Evolutionary conservation across 306 rosid genomes (phyloP).

Genomic region (Inga oerstediana): DNA sequence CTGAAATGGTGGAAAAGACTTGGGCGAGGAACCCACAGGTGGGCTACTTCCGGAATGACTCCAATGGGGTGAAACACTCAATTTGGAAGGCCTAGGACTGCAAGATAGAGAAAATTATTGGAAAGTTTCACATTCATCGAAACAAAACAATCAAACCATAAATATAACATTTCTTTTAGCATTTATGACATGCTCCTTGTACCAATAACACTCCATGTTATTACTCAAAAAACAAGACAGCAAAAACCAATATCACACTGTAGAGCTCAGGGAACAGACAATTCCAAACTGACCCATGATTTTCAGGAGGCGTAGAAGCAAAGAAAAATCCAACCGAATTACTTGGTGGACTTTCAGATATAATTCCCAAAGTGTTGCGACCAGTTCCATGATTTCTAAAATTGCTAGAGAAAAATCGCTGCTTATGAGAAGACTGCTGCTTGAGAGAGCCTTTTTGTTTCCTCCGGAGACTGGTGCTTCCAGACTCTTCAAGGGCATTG

Average conservation of each 20-base stretch:
- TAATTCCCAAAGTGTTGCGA: constrained; percentile 65
- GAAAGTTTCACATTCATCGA: constrained; percentile 32
- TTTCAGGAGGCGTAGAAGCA: constrained; percentile 93
- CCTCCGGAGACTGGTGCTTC: constrained; percentile 64
- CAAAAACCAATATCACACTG: constrained; percentile 22
- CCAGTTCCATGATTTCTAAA: constrained; percentile 76
- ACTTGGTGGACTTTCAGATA: constrained; percentile 96
- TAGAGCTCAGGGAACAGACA: constrained; percentile 35
- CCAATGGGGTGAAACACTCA: constrained; percentile 90
- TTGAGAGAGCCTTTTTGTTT: constrained; percentile 66
- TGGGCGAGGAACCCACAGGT: constrained; percentile 96
- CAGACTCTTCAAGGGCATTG: constrained; percentile 58
- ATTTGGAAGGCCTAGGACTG: constrained; percentile 76
- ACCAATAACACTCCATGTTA: constrained; percentile 21
- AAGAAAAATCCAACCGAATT: constrained; percentile 96
- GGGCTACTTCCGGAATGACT: constrained; percentile 74
- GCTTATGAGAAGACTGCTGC: constrained; percentile 69
- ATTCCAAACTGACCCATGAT: constrained; percentile 71
- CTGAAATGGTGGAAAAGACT: constrained; percentile 93
- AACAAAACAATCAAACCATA: constrained; percentile 12
- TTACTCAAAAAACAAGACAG: constrained; percentile 4
- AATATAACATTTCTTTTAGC: constrained; percentile 20
- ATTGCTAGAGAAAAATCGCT: constrained; percentile 86
- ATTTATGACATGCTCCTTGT: constrained; percentile 22
- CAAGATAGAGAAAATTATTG: constrained; percentile 37